These are phyloP conservation scores for Phylloporus sp. DNA, from an alignment of 1,284 basidiomycete genomes.

Conservation along the genomic window DNA sequence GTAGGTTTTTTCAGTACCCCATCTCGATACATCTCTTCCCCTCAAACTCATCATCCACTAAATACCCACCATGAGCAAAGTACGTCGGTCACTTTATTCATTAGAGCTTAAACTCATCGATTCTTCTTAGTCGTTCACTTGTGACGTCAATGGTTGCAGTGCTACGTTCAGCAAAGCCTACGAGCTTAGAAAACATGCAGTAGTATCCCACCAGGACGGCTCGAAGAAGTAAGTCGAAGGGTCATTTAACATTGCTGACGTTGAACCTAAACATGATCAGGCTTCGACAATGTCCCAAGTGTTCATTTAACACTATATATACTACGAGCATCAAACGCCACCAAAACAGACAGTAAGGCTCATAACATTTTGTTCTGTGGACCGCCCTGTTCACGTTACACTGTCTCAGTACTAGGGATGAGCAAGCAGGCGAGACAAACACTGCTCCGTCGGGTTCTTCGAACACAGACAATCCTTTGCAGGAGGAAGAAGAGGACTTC, in stretches of 20 bases:
- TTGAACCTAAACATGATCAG: not conserved
- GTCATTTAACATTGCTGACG: not conserved
- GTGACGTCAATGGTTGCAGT: not conserved
- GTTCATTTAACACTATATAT: not conserved
- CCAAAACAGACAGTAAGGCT: not conserved
- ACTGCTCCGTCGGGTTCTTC: not conserved
- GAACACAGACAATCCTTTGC: not conserved
- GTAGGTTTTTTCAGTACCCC: not conserved
- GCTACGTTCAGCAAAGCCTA: not conserved
- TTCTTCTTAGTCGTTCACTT: not conserved
- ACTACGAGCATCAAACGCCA: not conserved
- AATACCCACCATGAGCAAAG: constrained; percentile 5
- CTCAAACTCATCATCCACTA: too few species aligned
- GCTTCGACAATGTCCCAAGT: not conserved
- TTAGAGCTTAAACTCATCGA: not conserved
- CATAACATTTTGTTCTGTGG: not conserved
- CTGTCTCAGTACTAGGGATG: not conserved
- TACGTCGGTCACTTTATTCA: not conserved
- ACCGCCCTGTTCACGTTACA: not conserved
- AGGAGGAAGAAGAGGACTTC: not conserved
- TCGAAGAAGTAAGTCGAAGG: not conserved
- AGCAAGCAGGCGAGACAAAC: not conserved
- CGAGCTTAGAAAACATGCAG: not conserved
- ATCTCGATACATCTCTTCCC: too few species aligned
- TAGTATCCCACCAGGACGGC: not conserved